Percentiles rank a stretch among this genome's conserved stretches.
phyloP scores from a whole-genome alignment of 495 filamentous ascomycete genomes.

The Talaromyces liani region DNA sequence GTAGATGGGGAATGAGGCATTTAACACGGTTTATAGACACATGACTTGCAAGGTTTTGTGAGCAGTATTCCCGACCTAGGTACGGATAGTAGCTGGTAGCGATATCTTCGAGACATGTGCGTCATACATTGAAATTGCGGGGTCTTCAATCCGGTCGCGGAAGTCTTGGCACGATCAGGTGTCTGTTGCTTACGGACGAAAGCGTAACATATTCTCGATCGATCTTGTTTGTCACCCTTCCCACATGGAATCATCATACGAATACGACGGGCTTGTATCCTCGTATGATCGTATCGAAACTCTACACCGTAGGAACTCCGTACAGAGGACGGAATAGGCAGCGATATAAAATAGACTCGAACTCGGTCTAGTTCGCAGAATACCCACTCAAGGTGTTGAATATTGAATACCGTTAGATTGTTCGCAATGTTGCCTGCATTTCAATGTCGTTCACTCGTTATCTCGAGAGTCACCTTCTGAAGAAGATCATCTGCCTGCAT shows the following conservation, averaged over 20 bases:
- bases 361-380: not conserved
- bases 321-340: not conserved
- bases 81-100: too few relatives aligned
- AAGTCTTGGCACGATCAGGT: not conserved
- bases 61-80: too few relatives aligned
- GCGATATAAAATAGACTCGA: not conserved
- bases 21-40: not conserved
- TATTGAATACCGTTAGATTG: not conserved
- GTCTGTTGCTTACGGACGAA: not conserved
- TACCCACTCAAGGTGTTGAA: not conserved
- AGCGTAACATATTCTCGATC: not conserved
- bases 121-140: constrained; percentile 4
- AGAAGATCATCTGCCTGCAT: not conserved
- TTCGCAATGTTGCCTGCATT: not conserved
- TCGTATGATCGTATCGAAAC: not conserved
- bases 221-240: too few relatives aligned
- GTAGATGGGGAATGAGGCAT: not conserved
- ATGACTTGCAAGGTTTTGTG: not conserved
- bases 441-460: not conserved
- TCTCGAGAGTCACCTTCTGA: not conserved
- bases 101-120: not conserved
- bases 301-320: not conserved
- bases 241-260: not conserved
- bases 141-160: not conserved
- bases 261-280: not conserved